Evolutionary conservation across 2,329 filamentous ascomycete species (phyloP), one percentile per base, ranked within the genome.

Genomic region (Sporothrix phasma): DNA sequence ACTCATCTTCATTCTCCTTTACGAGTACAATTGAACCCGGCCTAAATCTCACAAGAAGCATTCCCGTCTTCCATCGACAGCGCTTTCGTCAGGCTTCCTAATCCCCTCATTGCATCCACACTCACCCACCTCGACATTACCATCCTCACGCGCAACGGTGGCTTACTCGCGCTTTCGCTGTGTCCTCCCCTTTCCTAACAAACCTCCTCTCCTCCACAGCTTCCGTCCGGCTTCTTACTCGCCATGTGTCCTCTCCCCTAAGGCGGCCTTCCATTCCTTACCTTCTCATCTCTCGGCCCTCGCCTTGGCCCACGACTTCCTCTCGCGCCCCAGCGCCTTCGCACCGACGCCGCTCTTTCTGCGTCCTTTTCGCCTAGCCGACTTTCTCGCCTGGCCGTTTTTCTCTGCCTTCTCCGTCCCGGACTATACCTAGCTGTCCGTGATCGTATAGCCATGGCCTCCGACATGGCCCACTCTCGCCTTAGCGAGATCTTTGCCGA

Each of bases 401-500:
- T 53, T 13, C 24, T 54, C 31, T 31, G 22, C 29, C 29, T 60
- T 13, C n/a, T 60, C 10, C 37, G 19, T n/a, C 56, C 1, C 41
- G 45, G 24, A 34, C 15, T 60, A n/a, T 46, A 46, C 34, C 11
- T 6, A 8, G 31, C 59, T 7, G 5, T 45, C 24, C 39, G 49
- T 26, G 15, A 53, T 26, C 45, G 26, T 13, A 51, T 65, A 34
- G 26, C 34, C 62, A 67, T 68, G 67, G 37, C 65, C 5, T 53
- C 66, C 34, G 64, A 67, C 37, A 29, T 66, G 13, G 65, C 43
- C 4, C 66, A 63, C 39, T 45, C 61, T 22, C 67, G 67, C n/a
- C 66, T 68, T 22, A 60, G 64, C 64, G 49, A 66, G 39, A 63
- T 68, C 46, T 68, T 69, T 43, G 65, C 65, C 46, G 66, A 69